A percentile compares a stretch with the other conserved stretches of the same genome.
Evolutionary conservation across 345 rosid genomes (phyloP).

Genomic region (Acer negundo): DNA sequence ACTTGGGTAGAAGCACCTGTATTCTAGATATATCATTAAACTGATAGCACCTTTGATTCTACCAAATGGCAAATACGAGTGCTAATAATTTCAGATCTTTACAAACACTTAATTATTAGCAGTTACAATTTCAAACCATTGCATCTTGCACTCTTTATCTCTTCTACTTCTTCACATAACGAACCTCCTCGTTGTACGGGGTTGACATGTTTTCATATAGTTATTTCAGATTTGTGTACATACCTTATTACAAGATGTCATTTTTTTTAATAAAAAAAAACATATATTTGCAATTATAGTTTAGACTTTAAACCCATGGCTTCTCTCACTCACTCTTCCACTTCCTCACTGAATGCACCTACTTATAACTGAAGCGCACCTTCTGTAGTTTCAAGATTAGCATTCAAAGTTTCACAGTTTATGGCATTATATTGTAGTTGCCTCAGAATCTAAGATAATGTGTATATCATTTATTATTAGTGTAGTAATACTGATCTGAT

Average conservation of each 20-base stretch:
- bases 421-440: background rate
- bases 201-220: too few relatives aligned
- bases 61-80: background rate
- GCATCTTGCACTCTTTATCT: background rate
- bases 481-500: background rate
- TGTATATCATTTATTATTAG: background rate
- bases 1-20: background rate
- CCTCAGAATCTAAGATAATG: background rate
- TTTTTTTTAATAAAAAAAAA: too few relatives aligned
- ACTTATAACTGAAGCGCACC: background rate
- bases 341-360: background rate
- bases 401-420: background rate
- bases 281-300: background rate
- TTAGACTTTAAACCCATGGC: conserved; percentile 15
- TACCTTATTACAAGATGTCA: background rate
- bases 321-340: background rate
- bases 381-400: background rate
- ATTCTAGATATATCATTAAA: background rate
- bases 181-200: too few relatives aligned
- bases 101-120: background rate
- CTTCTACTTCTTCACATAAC: too few relatives aligned
- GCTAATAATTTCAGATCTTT: background rate
- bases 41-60: background rate
- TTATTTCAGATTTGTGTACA: too few relatives aligned
- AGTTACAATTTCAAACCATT: background rate